A percentile compares a stretch with the other conserved stretches of the same genome.
Evolutionary conservation across 805 yeast species (phyloP).

Genomic region (Spencermartinsiella europaea): DNA sequence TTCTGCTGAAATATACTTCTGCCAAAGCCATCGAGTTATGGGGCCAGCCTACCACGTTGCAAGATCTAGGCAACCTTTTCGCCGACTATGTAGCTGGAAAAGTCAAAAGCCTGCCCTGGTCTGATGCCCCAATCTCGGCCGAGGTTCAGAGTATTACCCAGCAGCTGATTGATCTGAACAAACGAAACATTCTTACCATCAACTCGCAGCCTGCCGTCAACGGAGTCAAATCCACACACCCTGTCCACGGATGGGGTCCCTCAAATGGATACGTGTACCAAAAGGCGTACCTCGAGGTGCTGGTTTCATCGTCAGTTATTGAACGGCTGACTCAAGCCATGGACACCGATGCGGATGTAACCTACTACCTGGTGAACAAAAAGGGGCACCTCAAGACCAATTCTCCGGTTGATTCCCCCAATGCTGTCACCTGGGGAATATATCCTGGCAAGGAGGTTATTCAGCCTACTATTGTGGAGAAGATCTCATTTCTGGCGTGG

Average conservation of each 20-base stretch:
- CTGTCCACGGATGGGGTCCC: slow-evolving; percentile 92
- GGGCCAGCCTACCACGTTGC: slow-evolving; percentile 67
- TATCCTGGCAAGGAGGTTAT: slow-evolving; percentile 93
- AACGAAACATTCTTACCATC: slow-evolving; percentile 67
- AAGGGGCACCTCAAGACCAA: slow-evolving; percentile 57
- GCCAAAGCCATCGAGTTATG: slow-evolving; percentile 77
- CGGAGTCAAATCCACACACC: slow-evolving; percentile 66
- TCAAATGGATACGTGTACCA: slow-evolving; percentile 88
- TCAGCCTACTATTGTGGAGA: slow-evolving; percentile 95
- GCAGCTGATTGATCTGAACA: slow-evolving; percentile 59
- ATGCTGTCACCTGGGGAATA: slow-evolving; percentile 98
- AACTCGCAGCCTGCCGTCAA: slow-evolving; percentile 94
- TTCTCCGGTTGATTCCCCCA: slow-evolving; percentile 69
- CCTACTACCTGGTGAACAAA: slow-evolving; percentile 74
- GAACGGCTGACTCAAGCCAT: slow-evolving; percentile 45
- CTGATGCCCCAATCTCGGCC: slow-evolving; percentile 78
- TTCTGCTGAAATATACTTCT: slow-evolving; percentile 70
- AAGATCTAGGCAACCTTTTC: slow-evolving; percentile 61
- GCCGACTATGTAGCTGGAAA: slow-evolving; percentile 67
- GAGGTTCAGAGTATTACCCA: slow-evolving; percentile 63
- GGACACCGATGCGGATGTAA: slow-evolving; percentile 44
- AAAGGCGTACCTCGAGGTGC: slow-evolving; percentile 85
- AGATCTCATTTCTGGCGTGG: slow-evolving; percentile 91
- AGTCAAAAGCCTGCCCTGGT: slow-evolving; percentile 82
- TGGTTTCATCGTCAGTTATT: slow-evolving; percentile 57